These are phyloP conservation scores for Zygosaccharomyces pseudobailii DNA, from an alignment of 1,139 yeast genomes.

Conservation along the genomic window DNA sequence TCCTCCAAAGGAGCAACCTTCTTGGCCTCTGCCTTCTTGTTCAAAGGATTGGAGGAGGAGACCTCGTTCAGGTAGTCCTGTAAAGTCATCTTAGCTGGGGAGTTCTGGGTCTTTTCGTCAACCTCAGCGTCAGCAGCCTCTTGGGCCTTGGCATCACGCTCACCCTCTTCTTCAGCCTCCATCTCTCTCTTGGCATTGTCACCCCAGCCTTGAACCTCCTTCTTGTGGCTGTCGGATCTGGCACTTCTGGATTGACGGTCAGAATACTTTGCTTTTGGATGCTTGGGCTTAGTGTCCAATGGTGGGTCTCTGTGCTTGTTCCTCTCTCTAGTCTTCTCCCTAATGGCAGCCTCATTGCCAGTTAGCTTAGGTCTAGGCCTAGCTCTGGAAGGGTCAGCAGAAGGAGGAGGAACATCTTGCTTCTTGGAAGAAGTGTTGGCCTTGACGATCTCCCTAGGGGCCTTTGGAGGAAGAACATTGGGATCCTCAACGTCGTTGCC, in stretches of 20 bases:
- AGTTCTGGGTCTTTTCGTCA: conserved; percentile 39
- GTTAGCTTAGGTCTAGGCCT: conserved; percentile 61
- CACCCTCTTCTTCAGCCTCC: conserved; percentile 45
- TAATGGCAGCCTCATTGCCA: conserved; percentile 90
- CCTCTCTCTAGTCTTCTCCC: conserved; percentile 61
- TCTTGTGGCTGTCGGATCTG: conserved; percentile 80
- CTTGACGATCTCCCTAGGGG: conserved; percentile 76
- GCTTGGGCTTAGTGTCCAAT: conserved; percentile 50
- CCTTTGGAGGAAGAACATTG: conserved; percentile 42
- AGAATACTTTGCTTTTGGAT: conserved; percentile 46
- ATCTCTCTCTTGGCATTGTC: conserved; percentile 54
- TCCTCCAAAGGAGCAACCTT: conserved; percentile 42
- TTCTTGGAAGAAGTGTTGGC: conserved; percentile 83
- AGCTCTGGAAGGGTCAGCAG: conserved; percentile 79
- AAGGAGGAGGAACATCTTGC: conserved; percentile 77
- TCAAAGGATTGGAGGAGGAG: conserved; percentile 36
- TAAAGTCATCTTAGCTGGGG: conserved; percentile 52
- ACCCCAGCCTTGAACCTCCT: conserved; percentile 83
- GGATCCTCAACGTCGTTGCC: conserved; percentile 81
- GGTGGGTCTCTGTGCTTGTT: conserved; percentile 61
- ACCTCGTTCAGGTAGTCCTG: conserved; percentile 59
- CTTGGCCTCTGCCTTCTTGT: conserved; percentile 44
- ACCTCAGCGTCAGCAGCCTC: conserved; percentile 49
- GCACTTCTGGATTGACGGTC: conserved; percentile 86
- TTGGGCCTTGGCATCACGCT: conserved; percentile 42